A percentile compares a stretch with the other conserved stretches of the same genome.
Evolutionary conservation across 306 rosid genomes (phyloP).

Genomic region (Cucumis sativus): Cucumber_9930_V3 NC_026661.2:19188001-19188500

Average conservation of each 20-base stretch:
- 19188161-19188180: neutral
- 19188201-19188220: neutral
- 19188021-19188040: slow-evolving; percentile 84
- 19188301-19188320: slow-evolving; percentile 24
- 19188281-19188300: slow-evolving; percentile 69
- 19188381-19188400: slow-evolving; percentile 21
- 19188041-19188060: slow-evolving; percentile 26
- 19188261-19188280: slow-evolving; percentile 91
- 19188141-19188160: neutral
- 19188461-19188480: slow-evolving; percentile 13
- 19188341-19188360: slow-evolving; percentile 24
- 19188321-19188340: slow-evolving; percentile 18
- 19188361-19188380: slow-evolving; percentile 21
- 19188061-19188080: slow-evolving; percentile 6
- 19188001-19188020: slow-evolving; percentile 71
- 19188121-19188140: neutral
- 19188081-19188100: neutral
- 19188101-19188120: neutral
- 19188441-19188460: slow-evolving; percentile 4
- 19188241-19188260: neutral
- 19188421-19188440: slow-evolving; percentile 10
- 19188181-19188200: neutral
- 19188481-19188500: slow-evolving; percentile 30
- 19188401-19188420: slow-evolving; percentile 13
- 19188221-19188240: neutral